Percentiles rank a stretch among this genome's conserved stretches.
These are phyloP conservation scores for Fusarium sp. DNA, from an alignment of 2,329 filamentous ascomycete species.

Conservation along the genomic window DNA sequence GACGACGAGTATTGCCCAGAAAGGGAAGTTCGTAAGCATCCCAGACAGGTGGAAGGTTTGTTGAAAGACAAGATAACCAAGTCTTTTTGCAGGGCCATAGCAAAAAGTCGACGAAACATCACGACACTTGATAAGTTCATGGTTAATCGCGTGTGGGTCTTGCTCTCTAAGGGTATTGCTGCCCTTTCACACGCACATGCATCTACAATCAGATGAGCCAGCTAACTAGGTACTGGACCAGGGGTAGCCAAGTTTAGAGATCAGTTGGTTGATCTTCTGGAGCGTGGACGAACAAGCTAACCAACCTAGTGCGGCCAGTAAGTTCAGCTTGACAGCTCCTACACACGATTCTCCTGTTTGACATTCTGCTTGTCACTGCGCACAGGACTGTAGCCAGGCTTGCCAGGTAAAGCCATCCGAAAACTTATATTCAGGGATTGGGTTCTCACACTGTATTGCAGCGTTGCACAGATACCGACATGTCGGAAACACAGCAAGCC, in stretches of 20 bases:
- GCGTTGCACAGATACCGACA: slow-evolving; percentile 41
- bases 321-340: background rate
- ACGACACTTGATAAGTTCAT: slow-evolving; percentile 15
- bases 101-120: slow-evolving; percentile 7
- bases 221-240: slow-evolving; percentile 5
- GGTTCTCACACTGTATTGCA: slow-evolving; percentile 6
- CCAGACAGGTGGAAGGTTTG: background rate
- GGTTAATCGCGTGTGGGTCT: slow-evolving; percentile 5
- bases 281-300: slow-evolving; percentile 6
- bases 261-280: slow-evolving; percentile 15
- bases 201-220: slow-evolving; percentile 31
- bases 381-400: background rate
- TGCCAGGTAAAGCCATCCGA: slow-evolving; percentile 5
- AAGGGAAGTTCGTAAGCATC: slow-evolving; percentile 17
- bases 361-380: background rate
- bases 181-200: slow-evolving; percentile 7
- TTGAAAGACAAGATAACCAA: background rate
- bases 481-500: slow-evolving; percentile 46
- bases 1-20: slow-evolving; percentile 5
- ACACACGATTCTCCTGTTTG: slow-evolving; percentile 10
- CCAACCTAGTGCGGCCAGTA: background rate
- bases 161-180: background rate
- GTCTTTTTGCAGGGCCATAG: background rate
- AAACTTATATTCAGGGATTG: slow-evolving; percentile 12
- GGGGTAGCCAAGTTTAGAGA: slow-evolving; percentile 1